A percentile compares a stretch with the other conserved stretches of the same genome.
phyloP scores from a whole-genome alignment of 1,139 yeast genomes.

The Diutina neorugosa region DNA sequence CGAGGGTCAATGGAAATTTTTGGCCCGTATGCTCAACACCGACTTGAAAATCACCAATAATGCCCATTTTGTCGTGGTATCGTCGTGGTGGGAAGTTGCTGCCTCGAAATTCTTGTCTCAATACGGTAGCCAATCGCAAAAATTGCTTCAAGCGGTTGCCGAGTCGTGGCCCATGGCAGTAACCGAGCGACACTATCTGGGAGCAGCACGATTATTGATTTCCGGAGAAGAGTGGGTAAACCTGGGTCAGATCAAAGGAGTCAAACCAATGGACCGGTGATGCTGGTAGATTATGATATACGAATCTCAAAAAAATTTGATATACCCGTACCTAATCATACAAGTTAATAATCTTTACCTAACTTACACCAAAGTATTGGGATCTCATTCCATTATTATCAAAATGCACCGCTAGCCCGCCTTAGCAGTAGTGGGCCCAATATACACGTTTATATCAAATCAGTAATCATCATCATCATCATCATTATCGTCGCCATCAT shows the following conservation, averaged over 20 bases:
- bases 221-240: conserved; percentile 65
- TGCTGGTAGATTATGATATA: no score
- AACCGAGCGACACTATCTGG: conserved; percentile 44
- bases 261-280: neutral
- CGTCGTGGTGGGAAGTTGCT: conserved; percentile 90
- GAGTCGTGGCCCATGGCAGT: conserved; percentile 39
- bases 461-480: neutral
- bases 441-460: no score
- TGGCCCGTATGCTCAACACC: conserved; percentile 60
- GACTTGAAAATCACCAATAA: conserved; percentile 38
- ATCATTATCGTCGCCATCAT: neutral
- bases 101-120: conserved; percentile 40
- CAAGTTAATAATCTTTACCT: no score
- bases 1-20: conserved; percentile 59
- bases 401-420: no score
- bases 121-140: conserved; percentile 62
- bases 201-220: conserved; percentile 64
- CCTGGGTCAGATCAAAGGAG: neutral
- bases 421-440: no score
- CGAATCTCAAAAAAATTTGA: no score
- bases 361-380: no score
- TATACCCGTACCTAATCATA: no score
- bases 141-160: conserved; percentile 35
- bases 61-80: conserved; percentile 59
- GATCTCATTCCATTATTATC: no score